Conservation (phyloP, 148 eudicot species). For the Agrostemma githago region DNA sequence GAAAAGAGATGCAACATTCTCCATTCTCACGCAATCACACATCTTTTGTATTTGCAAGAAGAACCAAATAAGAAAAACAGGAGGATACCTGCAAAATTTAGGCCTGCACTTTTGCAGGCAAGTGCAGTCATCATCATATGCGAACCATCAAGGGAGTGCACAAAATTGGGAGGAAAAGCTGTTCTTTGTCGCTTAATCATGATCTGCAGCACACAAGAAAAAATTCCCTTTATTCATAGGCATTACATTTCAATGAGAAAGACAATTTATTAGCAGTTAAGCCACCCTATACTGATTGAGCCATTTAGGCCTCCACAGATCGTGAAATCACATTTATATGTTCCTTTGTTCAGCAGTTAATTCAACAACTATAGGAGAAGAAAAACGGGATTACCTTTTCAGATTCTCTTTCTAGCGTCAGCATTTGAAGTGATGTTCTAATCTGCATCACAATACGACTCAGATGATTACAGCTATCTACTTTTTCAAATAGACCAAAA, state of each 20-base stretch:
- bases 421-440: conserved; percentile 79
- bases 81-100: conserved; percentile 77
- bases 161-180: conserved; percentile 97
- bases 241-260: background rate
- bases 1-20: background rate
- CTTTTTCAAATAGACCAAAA: background rate
- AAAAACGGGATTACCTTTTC: conserved; percentile 52
- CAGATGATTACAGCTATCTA: background rate
- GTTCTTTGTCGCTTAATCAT: conserved; percentile 84
- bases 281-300: background rate
- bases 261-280: background rate
- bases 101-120: conserved; percentile 87
- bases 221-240: background rate
- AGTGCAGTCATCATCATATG: conserved; percentile 99
- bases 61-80: background rate
- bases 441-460: conserved; percentile 42
- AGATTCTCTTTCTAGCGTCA: conserved; percentile 79
- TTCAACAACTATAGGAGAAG: background rate
- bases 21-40: background rate
- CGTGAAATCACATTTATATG: background rate
- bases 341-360: background rate
- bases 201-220: conserved; percentile 36
- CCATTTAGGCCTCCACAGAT: background rate
- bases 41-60: background rate
- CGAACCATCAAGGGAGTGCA: conserved; percentile 98